These are phyloP conservation scores for Cyclotella choctawhatcheeana DNA, from an alignment of 108 stramenopile genomes.

Conservation along the genomic window DNA sequence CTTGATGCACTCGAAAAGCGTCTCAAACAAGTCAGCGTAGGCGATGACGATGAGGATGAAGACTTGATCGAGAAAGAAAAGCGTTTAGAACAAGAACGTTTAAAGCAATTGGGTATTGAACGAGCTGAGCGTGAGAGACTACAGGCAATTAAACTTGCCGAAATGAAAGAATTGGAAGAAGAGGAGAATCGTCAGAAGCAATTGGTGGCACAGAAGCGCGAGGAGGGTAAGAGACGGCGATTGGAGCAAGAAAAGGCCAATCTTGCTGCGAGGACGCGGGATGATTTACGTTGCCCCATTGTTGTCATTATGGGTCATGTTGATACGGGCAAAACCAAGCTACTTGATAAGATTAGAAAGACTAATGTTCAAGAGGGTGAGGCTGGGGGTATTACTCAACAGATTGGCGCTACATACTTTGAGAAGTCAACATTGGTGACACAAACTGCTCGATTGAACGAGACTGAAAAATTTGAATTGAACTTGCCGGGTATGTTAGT, in stretches of 20 bases:
- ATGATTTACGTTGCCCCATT: constrained; percentile 96
- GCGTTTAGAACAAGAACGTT: constrained; percentile 79
- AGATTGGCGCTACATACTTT: constrained; percentile 99
- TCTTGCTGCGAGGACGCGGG: constrained; percentile 79
- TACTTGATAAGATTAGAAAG: constrained; percentile 98
- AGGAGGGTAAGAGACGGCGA: constrained; percentile 80
- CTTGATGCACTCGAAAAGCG: constrained; percentile 78
- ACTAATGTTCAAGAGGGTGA: constrained; percentile 99
- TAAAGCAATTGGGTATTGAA: constrained; percentile 75
- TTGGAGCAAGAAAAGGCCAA: constrained; percentile 86
- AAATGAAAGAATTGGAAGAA: constrained; percentile 66
- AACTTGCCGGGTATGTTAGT: constrained; percentile 97
- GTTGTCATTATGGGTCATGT: constrained; percentile 99
- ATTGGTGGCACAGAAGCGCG: constrained; percentile 71
- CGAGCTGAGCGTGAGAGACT: constrained; percentile 85
- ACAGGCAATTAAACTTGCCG: constrained; percentile 69
- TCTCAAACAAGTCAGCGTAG: constrained; percentile 55
- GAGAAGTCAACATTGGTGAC: constrained; percentile 89
- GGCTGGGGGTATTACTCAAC: constrained; percentile 99
- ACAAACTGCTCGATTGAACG: constrained; percentile 88
- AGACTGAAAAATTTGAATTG: constrained; percentile 84
- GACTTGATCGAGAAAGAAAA: constrained; percentile 90
- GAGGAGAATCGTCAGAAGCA: constrained; percentile 55
- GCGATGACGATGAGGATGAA: constrained; percentile 73
- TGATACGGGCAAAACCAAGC: constrained; percentile 99